Percentiles rank a stretch among this genome's conserved stretches.
Evolutionary conservation across 257 asterid species (phyloP).

Genomic region (Solanum paucissectum): DNA sequence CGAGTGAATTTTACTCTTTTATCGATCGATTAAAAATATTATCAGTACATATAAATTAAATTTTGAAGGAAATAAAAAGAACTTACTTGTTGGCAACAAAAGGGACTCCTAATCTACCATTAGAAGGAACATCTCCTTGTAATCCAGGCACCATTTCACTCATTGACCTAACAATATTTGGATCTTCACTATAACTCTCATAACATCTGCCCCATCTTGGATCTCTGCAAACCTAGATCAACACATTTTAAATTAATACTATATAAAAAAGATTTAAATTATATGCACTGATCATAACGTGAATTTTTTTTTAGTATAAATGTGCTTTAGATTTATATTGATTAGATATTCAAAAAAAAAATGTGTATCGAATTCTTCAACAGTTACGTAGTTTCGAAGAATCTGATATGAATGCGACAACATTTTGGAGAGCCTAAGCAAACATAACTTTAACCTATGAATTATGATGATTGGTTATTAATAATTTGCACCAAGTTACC

Average conservation of each 20-base stretch:
- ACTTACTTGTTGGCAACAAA: constrained; percentile 10
- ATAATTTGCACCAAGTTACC: too few species aligned
- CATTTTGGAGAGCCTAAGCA: too few species aligned
- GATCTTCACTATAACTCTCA: constrained; percentile 10
- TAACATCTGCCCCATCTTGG: constrained; percentile 11
- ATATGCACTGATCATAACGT: too few species aligned
- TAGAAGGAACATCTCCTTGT: constrained; percentile 2
- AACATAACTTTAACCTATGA: too few species aligned
- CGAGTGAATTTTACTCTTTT: background rate
- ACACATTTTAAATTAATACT: background rate
- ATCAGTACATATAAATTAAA: background rate
- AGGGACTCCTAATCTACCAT: constrained; percentile 2
- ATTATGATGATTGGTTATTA: too few species aligned
- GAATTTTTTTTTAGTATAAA: too few species aligned
- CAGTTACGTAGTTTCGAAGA: too few species aligned
- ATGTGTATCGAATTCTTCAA: too few species aligned
- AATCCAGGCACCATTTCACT: constrained; percentile 5
- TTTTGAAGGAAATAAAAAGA: background rate
- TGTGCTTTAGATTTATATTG: too few species aligned
- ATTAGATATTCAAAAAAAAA: too few species aligned
- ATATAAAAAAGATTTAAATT: background rate
- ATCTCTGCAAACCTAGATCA: constrained; percentile 6
- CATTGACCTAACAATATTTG: constrained; percentile 5
- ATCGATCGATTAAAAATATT: background rate
- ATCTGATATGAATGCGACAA: too few species aligned